Conservation (phyloP, 2,329 filamentous ascomycete genomes). For the Aspergillus latus region DNA sequence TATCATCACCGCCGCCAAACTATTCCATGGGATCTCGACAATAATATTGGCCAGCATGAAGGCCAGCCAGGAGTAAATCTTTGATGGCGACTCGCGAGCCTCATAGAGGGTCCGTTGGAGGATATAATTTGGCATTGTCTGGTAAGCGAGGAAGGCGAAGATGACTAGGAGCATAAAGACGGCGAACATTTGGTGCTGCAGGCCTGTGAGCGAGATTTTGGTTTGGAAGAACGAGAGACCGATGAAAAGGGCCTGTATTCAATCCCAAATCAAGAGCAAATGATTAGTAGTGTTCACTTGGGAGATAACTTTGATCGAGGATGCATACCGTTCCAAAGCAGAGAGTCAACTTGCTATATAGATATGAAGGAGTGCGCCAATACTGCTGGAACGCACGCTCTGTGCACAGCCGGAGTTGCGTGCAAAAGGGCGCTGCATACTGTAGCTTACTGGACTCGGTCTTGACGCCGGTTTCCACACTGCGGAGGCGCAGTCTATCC, state of each 20-base stretch:
- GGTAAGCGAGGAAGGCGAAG: constrained; percentile 61
- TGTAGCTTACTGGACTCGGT: constrained; percentile 36
- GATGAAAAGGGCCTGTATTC: constrained; percentile 64
- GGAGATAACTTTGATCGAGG: neutral
- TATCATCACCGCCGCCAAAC: constrained; percentile 62
- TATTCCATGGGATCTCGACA: constrained; percentile 68
- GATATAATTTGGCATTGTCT: constrained; percentile 61
- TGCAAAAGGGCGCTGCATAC: constrained; percentile 45
- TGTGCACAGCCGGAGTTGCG: constrained; percentile 66
- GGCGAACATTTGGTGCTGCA: constrained; percentile 88
- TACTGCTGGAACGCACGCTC: constrained; percentile 83
- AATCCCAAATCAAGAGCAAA: neutral
- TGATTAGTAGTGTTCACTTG: neutral
- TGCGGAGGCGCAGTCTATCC: constrained; percentile 33
- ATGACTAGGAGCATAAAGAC: constrained; percentile 84
- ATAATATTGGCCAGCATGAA: constrained; percentile 71
- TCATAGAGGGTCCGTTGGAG: constrained; percentile 61
- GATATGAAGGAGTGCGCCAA: constrained; percentile 86
- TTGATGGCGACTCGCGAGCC: constrained; percentile 62
- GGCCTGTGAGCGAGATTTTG: constrained; percentile 70
- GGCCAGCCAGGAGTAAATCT: constrained; percentile 71
- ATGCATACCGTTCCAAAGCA: constrained; percentile 52
- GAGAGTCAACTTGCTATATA: constrained; percentile 76
- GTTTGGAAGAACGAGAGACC: constrained; percentile 80
- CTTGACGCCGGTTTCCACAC: constrained; percentile 38